Evolutionary conservation across 2,329 filamentous ascomycete species (phyloP).

Genomic region (Cercospora sojina): DNA sequence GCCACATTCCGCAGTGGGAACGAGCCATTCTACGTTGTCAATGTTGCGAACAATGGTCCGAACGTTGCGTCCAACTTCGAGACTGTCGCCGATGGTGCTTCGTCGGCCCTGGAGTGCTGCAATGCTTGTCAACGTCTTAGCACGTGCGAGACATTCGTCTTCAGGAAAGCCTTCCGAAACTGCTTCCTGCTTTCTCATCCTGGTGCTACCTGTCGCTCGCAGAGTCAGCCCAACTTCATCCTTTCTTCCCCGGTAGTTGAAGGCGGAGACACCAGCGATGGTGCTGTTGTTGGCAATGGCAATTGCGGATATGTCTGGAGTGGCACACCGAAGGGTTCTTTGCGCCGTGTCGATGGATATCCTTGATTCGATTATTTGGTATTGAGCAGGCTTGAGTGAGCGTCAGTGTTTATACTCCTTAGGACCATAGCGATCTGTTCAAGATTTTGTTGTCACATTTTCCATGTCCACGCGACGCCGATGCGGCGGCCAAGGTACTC

Average conservation of each 20-base stretch:
- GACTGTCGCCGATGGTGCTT: constrained; percentile 13
- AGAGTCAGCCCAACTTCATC: constrained; percentile 20
- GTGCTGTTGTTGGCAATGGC: constrained; percentile 14
- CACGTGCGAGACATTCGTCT: constrained; percentile 19
- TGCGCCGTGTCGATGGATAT: constrained; percentile 8
- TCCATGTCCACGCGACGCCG: neutral
- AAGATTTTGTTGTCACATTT: neutral
- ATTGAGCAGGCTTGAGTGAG: neutral
- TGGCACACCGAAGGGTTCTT: constrained; percentile 5
- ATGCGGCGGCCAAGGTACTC: neutral
- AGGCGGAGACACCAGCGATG: neutral
- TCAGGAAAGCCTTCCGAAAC: constrained; percentile 11
- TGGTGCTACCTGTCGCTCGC: constrained; percentile 4
- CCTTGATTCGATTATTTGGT: neutral
- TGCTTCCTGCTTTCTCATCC: constrained; percentile 19
- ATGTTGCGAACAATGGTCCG: constrained; percentile 1
- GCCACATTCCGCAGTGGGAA: neutral
- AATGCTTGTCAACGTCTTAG: constrained; percentile 14
- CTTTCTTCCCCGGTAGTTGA: neutral
- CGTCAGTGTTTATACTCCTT: neutral
- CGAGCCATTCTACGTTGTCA: neutral
- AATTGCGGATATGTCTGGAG: constrained; percentile 17
- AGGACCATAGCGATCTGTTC: neutral
- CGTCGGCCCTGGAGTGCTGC: constrained; percentile 13
- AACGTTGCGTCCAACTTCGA: constrained; percentile 14